These are phyloP conservation scores for Mycotypha africana DNA, from an alignment of 371 early-diverging fungal species.

Conservation along the genomic window DNA sequence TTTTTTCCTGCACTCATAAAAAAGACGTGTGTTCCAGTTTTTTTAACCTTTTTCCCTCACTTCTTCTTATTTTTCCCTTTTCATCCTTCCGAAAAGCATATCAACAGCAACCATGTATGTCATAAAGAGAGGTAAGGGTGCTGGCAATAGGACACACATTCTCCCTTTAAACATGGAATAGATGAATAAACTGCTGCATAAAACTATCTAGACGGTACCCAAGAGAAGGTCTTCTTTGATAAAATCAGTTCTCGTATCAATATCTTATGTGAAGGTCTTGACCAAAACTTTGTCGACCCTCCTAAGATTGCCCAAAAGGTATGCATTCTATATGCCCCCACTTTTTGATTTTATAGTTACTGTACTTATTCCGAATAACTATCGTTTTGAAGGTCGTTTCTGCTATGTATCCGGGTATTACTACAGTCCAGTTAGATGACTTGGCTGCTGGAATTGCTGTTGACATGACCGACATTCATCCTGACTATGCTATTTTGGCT, in stretches of 20 bases:
- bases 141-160: neutral
- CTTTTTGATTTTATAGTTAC: too few relatives aligned
- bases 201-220: constrained; percentile 61
- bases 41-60: too few relatives aligned
- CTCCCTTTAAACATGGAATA: neutral
- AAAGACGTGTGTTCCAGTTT: too few relatives aligned
- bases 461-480: constrained; percentile 88
- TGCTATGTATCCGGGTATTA: constrained; percentile 88
- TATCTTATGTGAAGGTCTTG: constrained; percentile 82
- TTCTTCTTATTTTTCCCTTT: neutral
- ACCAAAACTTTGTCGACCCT: constrained; percentile 80
- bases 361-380: too few relatives aligned
- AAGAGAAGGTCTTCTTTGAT: constrained; percentile 83
- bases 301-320: constrained; percentile 83
- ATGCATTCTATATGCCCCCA: too few relatives aligned
- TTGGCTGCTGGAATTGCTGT: constrained; percentile 89
- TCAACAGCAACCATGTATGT: constrained; percentile 57
- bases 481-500: constrained; percentile 90
- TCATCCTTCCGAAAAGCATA: neutral
- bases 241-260: constrained; percentile 88
- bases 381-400: constrained; percentile 27
- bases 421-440: constrained; percentile 85
- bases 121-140: constrained; percentile 60
- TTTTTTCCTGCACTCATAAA: too few relatives aligned
- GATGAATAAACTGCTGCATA: neutral